Evolutionary conservation across 352 stramenopile genomes (phyloP).

Genomic region (Phytophthora hybrid): DNA sequence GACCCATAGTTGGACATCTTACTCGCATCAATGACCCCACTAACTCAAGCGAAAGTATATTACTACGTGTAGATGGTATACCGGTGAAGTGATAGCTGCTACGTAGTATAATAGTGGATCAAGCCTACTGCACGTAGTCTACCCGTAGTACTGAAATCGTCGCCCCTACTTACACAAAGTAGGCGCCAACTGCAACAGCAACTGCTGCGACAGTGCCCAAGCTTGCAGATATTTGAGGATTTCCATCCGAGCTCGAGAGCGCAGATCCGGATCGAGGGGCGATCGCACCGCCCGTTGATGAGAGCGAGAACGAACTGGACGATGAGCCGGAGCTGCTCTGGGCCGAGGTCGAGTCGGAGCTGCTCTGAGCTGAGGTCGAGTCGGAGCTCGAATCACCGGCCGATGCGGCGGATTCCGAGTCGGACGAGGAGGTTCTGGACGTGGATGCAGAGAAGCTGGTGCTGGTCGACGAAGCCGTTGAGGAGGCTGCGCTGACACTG

Average conservation of each 20-base stretch:
- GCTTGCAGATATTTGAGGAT: neutral
- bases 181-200: neutral
- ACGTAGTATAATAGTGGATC: too few species aligned
- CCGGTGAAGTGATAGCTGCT: too few species aligned
- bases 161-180: constrained; percentile 8
- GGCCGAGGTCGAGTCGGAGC: constrained; percentile 17
- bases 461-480: constrained; percentile 7
- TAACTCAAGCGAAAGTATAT: too few species aligned
- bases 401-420: constrained; percentile 6
- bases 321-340: neutral
- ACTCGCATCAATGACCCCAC: neutral
- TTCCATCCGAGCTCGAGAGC: constrained; percentile 14
- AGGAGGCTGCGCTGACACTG: neutral
- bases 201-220: neutral
- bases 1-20: neutral
- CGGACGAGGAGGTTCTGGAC: neutral
- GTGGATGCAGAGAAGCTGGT: neutral
- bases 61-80: too few species aligned
- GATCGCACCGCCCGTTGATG: constrained; percentile 19
- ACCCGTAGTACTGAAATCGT: neutral
- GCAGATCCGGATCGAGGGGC: constrained; percentile 23
- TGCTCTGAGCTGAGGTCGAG: constrained; percentile 18
- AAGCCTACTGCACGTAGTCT: neutral
- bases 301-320: neutral
- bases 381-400: constrained; percentile 12